Percentiles rank a stretch among this genome's conserved stretches.
Conservation (phyloP, 1,284 basidiomycete genomes). For the Chiua sp. region DNA sequence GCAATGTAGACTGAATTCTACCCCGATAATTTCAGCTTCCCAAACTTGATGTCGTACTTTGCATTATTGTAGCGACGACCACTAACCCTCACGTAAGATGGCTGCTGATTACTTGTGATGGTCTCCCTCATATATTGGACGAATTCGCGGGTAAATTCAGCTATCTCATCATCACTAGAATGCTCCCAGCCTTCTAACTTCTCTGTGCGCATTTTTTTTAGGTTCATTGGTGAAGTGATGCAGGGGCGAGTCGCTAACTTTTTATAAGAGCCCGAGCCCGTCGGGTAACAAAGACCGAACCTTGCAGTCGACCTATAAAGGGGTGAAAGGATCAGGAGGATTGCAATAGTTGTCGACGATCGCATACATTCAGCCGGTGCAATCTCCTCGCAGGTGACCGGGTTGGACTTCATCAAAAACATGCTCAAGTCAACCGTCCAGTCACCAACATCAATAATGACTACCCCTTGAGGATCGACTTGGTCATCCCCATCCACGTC, state of each 20-base stretch:
- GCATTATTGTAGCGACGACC: background rate
- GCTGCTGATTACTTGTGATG: constrained; percentile 12
- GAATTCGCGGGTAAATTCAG: constrained; percentile 12
- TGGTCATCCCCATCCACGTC: constrained; percentile 3
- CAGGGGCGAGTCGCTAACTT: constrained; percentile 28
- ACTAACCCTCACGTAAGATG: constrained; percentile 11
- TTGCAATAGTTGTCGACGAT: accelerated
- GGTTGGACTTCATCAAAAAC: constrained; percentile 40
- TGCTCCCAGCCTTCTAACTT: constrained; percentile 33
- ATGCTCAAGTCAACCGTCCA: constrained; percentile 49
- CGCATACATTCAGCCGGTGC: constrained; percentile 41
- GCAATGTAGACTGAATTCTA: background rate
- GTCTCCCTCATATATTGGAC: constrained; percentile 9
- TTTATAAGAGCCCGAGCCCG: constrained; percentile 40
- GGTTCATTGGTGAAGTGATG: constrained; percentile 14
- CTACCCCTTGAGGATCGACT: constrained; percentile 40
- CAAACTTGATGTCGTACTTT: constrained; percentile 1
- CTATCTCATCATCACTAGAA: constrained; percentile 21
- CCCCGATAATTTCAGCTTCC: constrained; percentile 17
- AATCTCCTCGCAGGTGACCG: constrained; percentile 38
- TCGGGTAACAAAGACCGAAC: constrained; percentile 42
- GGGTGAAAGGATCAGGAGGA: background rate
- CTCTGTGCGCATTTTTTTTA: constrained; percentile 17
- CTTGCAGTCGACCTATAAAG: constrained; percentile 21
- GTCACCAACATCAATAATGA: constrained; percentile 47